Evolutionary conservation across 495 filamentous ascomycete species (phyloP), one percentile per base, ranked within the genome.

Genomic region (Lophium mytilinum): DNA sequence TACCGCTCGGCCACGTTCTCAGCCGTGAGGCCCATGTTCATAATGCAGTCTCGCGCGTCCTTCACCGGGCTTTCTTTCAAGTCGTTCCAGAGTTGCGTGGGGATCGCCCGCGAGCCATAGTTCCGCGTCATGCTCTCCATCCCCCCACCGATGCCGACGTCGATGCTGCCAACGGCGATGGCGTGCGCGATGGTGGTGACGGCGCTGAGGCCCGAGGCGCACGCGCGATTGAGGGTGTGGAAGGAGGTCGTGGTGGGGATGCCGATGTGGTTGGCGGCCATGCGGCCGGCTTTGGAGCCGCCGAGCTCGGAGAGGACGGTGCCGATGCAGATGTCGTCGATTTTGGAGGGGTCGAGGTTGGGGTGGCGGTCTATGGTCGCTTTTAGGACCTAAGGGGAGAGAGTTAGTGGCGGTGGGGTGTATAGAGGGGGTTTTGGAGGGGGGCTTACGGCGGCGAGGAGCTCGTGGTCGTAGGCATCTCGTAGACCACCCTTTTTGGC

Each of bases 121-220:
- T 95, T 95, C 52, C 85, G 72, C 48, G 88, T 94, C 90, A 96
- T 95, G 68, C 83, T 87, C 77, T 96, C 90, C 86, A 92, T 94
- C 15, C 90, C 90, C 18, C 86, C 91, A 37, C 84, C 90, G 51
- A 96, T 81, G 58, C 90, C 90, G n/a, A 87, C 74, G 63, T 83
- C 78, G 54, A 93, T 84, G 57, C 81, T 80, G 0, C 82, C 88
- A 0, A 81, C 75, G 37, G 80, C 78, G 61, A 95, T 93, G 45
- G 83, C 77, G 21, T 86, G 80, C 1, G 86, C 83, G 0, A 93
- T 75, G 34, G 71, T 72, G 4, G 87, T 85, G 57, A 96, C 86
- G 37, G 83, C 80, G 60, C 86, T 82, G 37, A 95, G 76, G 9
- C 85, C 84, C 6, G 84, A 89, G 10, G 84, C 80, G 70, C 91